Evolutionary conservation across 768 basidiomycete species (phyloP), one percentile per base, ranked within the genome.

Genomic region (Lentinula edodes): DNA sequence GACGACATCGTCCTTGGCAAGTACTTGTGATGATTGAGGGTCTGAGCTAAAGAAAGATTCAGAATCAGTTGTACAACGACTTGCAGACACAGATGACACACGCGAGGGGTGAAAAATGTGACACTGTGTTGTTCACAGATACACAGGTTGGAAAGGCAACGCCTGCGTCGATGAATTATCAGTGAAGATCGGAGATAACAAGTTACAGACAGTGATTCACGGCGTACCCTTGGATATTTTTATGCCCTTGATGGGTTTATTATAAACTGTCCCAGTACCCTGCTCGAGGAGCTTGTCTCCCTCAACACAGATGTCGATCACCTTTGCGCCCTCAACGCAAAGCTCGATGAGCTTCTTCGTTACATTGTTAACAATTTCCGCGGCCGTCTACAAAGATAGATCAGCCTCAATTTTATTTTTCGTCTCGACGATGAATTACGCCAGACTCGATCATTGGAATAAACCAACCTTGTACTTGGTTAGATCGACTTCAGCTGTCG

Each of bases 21-120:
- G 82, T 55, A 74, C 82, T 72, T 87, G 86, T 6, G 78, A 76
- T 32, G 90, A 84, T 64, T 84, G 82, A 15, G 87, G 75, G 76
- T 94, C 91, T 41, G 91, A 92, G 66, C 90, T 91, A 69, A 53
- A 34, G 53, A 62, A 45, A 43, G 61, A 61, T 38, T 52, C 32
- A 34, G 20, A 8, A 35, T 62, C 62, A 63, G 45, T 34, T 63
- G 18, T 36, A 10, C 52, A 65, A 60, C 64, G 61, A 60, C 45
- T 34, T 3, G 41, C 41, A 38, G 42, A 32, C 67, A 62, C 64
- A 71, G 71, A 64, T 74, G 70, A 84, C 93, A 69, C 79, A 94
- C 81, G 87, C 87, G 60, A 98, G 85, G n/a, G 97, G 97, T 10
- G 95, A 95, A 80, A 94, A 97, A 76, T 98, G 93, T 46, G 93